These are phyloP conservation scores for Ceratobasidium sp. DNA, from an alignment of 1,284 basidiomycete species.

Conservation along the genomic window DNA sequence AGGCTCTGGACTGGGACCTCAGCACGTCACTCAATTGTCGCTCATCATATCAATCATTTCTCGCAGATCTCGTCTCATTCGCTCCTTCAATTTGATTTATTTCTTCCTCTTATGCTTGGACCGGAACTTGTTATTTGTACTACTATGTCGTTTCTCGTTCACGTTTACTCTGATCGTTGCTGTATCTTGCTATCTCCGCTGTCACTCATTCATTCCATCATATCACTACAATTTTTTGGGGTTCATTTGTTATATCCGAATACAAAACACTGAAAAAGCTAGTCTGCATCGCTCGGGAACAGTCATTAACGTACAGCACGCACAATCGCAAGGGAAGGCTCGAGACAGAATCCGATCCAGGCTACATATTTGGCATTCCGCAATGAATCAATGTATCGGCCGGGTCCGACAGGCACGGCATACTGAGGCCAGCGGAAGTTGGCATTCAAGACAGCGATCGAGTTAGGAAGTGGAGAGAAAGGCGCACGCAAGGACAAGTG, in stretches of 20 bases:
- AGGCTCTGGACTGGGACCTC: conserved; percentile 41
- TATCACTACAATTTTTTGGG: conserved; percentile 9
- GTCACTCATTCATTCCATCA: conserved; percentile 3
- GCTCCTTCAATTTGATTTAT: conserved; percentile 22
- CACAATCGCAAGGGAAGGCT: conserved; percentile 6
- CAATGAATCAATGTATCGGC: conserved; percentile 16
- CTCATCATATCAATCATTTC: conserved; percentile 39
- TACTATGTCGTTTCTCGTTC: conserved; percentile 17
- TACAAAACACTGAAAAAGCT: conserved; percentile 26
- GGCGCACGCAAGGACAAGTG: conserved; percentile 1
- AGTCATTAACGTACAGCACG: not conserved
- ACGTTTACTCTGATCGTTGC: not conserved
- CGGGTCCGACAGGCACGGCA: conserved; percentile 28
- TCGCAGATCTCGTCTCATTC: conserved; percentile 19
- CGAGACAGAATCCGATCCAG: not conserved
- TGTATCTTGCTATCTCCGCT: not conserved
- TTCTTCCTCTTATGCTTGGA: conserved; percentile 11
- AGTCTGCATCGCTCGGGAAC: not conserved
- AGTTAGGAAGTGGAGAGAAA: not conserved
- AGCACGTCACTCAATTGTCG: conserved; percentile 40
- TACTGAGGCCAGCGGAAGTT: not conserved
- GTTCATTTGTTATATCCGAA: conserved; percentile 18
- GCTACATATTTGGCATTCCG: conserved; percentile 40
- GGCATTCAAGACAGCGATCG: conserved; percentile 9
- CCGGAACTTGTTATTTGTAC: not conserved